Base-by-base conservation (phyloP, 2,329 filamentous ascomycete species). In the Aspergillus cejpii region DNA sequence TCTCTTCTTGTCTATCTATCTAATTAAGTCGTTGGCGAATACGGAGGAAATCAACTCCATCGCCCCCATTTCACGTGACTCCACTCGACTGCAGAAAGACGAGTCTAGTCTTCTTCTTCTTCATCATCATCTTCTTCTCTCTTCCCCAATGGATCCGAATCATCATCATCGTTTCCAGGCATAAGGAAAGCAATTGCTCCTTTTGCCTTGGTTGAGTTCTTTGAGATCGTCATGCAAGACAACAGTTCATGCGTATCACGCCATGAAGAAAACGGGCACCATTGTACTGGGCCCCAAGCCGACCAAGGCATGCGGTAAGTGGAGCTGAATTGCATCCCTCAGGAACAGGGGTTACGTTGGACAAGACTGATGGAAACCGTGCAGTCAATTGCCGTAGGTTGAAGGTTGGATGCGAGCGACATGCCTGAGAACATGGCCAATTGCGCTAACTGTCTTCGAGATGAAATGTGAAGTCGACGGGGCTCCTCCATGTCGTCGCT, bases 381-480 rank as follows among this genome's bases (percentile, higher is more conserved):
- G n/a, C 23, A 62, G 59, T 62, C 47, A 60, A 62, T 47, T 62
- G 59, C 39, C 56, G 58, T 39, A 54, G 59, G 49, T 45, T 62
- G 20, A 62, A 62, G 59, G 58, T 53, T 29, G 20, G 38, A 14
- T 26, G 12, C 15, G 11, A 23, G 8, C 39, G 23, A 12, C 14
- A 24, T 37, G 12, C 8, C 11, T 3, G 37, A 28, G 19, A 39
- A 21, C 20, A 36, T 21, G 31, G 31, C 10, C 31, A n/a, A 17
- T 17, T 29, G 27, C 33, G 29, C 45, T 47, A 24, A 53, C 29
- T 26, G 24, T 12, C 11, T 10, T 40, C 17, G 8, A 61, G 59
- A 62, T 62, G 59, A 58, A 58, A 60, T 61, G 59, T 43, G 58
- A 59, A 39, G 55, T 61, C 11, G 54, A 58, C 23, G 56, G 56